These are phyloP conservation scores for Saccharum officinarum DNA, from an alignment of 176 grass and related monocot species.

Conservation along the genomic window DNA sequence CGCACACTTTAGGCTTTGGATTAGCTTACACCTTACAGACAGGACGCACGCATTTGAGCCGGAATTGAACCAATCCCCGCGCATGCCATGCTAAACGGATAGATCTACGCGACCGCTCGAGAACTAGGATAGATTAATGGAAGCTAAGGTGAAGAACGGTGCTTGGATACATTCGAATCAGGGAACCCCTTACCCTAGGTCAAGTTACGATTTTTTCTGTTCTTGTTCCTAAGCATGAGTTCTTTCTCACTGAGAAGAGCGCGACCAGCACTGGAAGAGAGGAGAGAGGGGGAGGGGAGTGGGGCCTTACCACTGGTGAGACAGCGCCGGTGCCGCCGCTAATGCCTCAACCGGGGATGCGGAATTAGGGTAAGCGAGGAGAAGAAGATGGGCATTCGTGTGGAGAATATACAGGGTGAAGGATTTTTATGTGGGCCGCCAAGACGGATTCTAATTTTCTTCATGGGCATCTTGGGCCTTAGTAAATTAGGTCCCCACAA, in stretches of 20 bases:
- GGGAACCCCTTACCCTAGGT: background rate
- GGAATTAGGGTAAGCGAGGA: conserved; percentile 10
- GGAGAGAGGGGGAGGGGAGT: background rate
- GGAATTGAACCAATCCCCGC: background rate
- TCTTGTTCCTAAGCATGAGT: background rate
- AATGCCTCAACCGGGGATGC: background rate
- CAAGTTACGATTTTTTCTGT: background rate
- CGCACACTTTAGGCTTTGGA: no score
- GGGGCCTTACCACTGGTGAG: conserved; percentile 5
- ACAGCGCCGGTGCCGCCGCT: background rate
- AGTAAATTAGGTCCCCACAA: no score
- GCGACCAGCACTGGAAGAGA: background rate
- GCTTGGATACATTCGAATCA: background rate
- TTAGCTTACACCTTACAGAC: no score
- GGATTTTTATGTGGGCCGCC: no score
- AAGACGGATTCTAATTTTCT: no score
- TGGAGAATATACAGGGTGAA: background rate
- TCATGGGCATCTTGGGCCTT: no score
- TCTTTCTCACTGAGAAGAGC: background rate
- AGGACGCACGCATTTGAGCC: no score
- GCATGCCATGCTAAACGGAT: background rate
- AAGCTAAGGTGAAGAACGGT: background rate
- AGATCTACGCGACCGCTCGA: background rate
- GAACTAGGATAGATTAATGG: background rate
- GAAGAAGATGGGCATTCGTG: background rate